phyloP scores from a whole-genome alignment of 768 basidiomycete species.

The Gyrodon lividus region DNA sequence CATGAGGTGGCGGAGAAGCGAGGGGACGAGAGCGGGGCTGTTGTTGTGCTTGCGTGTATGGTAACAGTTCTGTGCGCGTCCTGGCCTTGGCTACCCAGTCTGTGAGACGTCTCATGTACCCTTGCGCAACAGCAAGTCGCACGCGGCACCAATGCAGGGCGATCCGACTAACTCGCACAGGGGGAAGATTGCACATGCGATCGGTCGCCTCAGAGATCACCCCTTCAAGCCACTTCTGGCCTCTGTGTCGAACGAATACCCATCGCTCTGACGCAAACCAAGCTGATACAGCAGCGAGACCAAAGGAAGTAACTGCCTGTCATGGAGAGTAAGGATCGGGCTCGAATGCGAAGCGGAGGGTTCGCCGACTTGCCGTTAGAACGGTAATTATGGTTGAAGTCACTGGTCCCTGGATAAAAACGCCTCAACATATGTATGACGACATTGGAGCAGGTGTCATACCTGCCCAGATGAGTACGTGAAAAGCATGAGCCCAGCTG shows the following conservation, averaged over 20 bases:
- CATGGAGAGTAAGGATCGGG: constrained; percentile 8
- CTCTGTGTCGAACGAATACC: constrained; percentile 47
- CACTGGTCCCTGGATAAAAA: constrained; percentile 44
- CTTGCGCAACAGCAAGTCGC: constrained; percentile 18
- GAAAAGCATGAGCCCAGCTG: constrained; percentile 73
- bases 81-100: constrained; percentile 25
- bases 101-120: constrained; percentile 22
- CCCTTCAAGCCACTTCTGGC: constrained; percentile 52
- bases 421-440: constrained; percentile 15
- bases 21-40: constrained; percentile 16
- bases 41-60: constrained; percentile 18
- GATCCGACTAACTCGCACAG: constrained; percentile 26
- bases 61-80: constrained; percentile 21
- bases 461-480: constrained; percentile 74
- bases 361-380: constrained; percentile 47
- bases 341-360: background rate
- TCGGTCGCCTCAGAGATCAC: constrained; percentile 33
- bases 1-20: constrained; percentile 5
- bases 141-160: constrained; percentile 23
- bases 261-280: constrained; percentile 56
- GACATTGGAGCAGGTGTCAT: constrained; percentile 26
- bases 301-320: constrained; percentile 40
- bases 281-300: constrained; percentile 48
- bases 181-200: constrained; percentile 25
- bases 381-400: constrained; percentile 75